phyloP scores from a whole-genome alignment of 768 basidiomycete genomes.

The Leucosporidium scottii region DNA sequence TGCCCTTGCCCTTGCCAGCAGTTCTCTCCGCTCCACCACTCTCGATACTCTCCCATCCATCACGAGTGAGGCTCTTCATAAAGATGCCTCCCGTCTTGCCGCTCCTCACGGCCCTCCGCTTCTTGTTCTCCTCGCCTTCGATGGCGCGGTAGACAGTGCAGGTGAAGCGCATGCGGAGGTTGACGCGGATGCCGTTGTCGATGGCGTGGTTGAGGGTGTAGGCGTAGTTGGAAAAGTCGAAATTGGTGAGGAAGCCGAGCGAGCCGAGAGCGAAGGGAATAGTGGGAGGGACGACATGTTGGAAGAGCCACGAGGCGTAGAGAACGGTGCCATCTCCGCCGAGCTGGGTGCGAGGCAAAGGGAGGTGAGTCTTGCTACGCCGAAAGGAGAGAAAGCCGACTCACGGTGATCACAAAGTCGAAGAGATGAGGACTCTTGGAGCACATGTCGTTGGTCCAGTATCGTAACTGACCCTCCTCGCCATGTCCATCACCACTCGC shows the following conservation, averaged over 20 bases:
- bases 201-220: conserved; percentile 78
- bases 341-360: conserved; percentile 52
- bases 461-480: conserved; percentile 78
- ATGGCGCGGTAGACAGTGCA: conserved; percentile 96
- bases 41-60: conserved; percentile 95
- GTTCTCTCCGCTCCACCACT: conserved; percentile 44
- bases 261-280: conserved; percentile 95
- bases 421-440: conserved; percentile 81
- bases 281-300: conserved; percentile 95
- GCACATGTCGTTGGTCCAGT: conserved; percentile 98
- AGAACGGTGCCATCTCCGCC: conserved; percentile 98
- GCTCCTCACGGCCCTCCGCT: conserved; percentile 73
- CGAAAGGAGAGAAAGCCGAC: conserved; percentile 38
- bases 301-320: conserved; percentile 99
- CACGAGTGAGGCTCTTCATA: conserved; percentile 83
- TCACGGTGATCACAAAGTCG: conserved; percentile 92
- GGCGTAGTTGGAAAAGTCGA: conserved; percentile 81
- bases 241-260: conserved; percentile 93
- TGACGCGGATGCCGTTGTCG: conserved; percentile 90
- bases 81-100: conserved; percentile 92
- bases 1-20: conserved; percentile 43
- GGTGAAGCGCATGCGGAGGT: conserved; percentile 97
- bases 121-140: conserved; percentile 59
- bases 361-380: too few relatives aligned
- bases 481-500: conserved; percentile 17